Base-by-base conservation (phyloP, 257 asterid species). In the Scutellaria baicalensis region DNA sequence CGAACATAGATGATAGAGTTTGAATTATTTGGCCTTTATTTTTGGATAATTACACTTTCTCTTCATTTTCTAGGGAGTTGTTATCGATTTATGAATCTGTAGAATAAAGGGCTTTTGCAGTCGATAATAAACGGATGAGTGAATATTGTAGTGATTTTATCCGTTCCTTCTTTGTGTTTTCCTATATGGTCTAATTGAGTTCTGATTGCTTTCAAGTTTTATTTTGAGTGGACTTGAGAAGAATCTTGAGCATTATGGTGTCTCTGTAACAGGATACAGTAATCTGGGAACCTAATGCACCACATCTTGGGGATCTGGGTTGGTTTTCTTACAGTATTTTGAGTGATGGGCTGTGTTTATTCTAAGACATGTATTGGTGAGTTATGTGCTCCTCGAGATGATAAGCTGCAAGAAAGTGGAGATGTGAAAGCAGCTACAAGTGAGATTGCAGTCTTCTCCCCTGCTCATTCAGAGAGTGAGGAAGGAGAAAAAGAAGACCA, bases 331-430 rank as follows among this genome's bases (percentile, higher is more conserved):
- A 57, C 65, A 75, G 79, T 66, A 39, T 82, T 79, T 75, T 42
- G 72, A 78, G 82, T 81, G 80, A 93, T 93, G 98, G 98, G 98
- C 56, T 93, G 97, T 84, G 91, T 74, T 71, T 85, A 87, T 81
- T 93, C 98, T 5, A 90, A 82, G 82, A 67, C 87, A 48, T 93
- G 97, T 75, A 90, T 93, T 67, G 96, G 98, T 9, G 94, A 85
- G 62, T 75, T 87, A 79, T 93, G 93, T 83, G 89, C 88, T 70
- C 88, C 96, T 8, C 82, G 87, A 76, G 85, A 85, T 75, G 78
- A 47, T 50, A 70, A 84, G 59, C 84, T 72, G 64, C 79, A 83
- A 61, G 87, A 81, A 68, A 77, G 70, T 66, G 91, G 68, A 74
- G 81, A 66, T 72, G 82, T 68, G 47, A 85, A 83, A 82, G 75